phyloP scores from a whole-genome alignment of 2,329 filamentous ascomycete species.

The Dactylellina haptotyla region DNA sequence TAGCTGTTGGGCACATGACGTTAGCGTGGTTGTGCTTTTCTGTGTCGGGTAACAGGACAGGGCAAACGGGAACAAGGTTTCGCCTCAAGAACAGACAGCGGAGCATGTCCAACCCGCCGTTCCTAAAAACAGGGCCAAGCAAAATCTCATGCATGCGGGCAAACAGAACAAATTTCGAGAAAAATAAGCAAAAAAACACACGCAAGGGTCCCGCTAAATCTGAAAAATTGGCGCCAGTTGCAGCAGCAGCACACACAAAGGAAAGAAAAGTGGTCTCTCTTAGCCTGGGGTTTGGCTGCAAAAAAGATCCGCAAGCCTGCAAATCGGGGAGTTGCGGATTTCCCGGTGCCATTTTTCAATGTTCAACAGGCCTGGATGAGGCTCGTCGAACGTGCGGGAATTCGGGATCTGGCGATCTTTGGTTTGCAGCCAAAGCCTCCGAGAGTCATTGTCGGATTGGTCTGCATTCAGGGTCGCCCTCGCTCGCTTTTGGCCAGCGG shows the following conservation, averaged over 20 bases:
- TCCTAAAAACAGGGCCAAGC: conserved; percentile 51
- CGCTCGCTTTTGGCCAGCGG: conserved; percentile 6
- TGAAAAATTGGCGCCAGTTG: conserved; percentile 52
- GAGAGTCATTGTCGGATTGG: conserved; percentile 37
- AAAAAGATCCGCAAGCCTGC: conserved; percentile 30
- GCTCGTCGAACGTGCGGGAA: conserved; percentile 45
- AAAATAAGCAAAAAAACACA: conserved; percentile 54
- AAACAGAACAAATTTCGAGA: conserved; percentile 55
- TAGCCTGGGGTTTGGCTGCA: conserved; percentile 30
- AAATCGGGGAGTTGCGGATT: conserved; percentile 47
- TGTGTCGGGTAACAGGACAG: conserved; percentile 48
- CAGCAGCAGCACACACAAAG: conserved; percentile 39
- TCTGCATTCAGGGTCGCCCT: conserved; percentile 28
- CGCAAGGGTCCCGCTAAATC: conserved; percentile 51
- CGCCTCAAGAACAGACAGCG: conserved; percentile 49
- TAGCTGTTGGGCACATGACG: conserved; percentile 54
- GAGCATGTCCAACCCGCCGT: conserved; percentile 53
- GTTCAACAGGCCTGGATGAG: conserved; percentile 31
- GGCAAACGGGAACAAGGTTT: conserved; percentile 55
- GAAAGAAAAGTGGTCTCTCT: conserved; percentile 34
- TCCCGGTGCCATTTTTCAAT: conserved; percentile 37
- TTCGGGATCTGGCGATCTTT: conserved; percentile 49
- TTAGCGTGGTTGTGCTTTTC: conserved; percentile 51
- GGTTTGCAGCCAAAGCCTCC: conserved; percentile 42
- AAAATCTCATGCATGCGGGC: conserved; percentile 51